A percentile compares a stretch with the other conserved stretches of the same genome.
phyloP scores from a whole-genome alignment of 1,139 yeast genomes.

The Nematodospora anomalae region DNA sequence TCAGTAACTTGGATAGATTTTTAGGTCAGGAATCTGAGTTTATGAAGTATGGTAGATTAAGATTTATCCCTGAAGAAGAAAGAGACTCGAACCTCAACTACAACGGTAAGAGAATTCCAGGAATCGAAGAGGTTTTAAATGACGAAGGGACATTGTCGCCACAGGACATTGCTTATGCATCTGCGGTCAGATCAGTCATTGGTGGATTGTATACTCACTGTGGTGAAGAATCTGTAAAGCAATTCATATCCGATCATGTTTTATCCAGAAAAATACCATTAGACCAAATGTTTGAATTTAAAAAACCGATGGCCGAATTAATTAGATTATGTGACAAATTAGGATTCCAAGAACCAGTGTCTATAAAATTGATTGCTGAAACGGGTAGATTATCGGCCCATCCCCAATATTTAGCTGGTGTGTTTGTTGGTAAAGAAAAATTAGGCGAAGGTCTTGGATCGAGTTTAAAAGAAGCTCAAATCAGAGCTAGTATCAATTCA shows the following conservation, averaged over 20 bases:
- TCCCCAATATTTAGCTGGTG: slow-evolving; percentile 90
- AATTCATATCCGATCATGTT: slow-evolving; percentile 70
- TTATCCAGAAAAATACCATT: slow-evolving; percentile 78
- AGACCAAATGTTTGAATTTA: slow-evolving; percentile 72
- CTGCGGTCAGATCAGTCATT: slow-evolving; percentile 68
- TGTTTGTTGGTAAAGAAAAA: slow-evolving; percentile 77
- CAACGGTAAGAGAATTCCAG: slow-evolving; percentile 39
- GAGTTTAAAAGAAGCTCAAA: slow-evolving; percentile 88
- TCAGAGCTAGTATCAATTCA: slow-evolving; percentile 88
- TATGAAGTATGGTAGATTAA: slow-evolving; percentile 62
- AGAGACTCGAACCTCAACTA: slow-evolving; percentile 23
- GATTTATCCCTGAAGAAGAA: slow-evolving; percentile 37
- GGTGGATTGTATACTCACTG: slow-evolving; percentile 69
- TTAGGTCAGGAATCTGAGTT: slow-evolving; percentile 69
- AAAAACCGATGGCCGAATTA: slow-evolving; percentile 83
- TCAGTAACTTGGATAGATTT: slow-evolving; percentile 64
- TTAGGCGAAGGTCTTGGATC: slow-evolving; percentile 95
- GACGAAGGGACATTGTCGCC: slow-evolving; percentile 15
- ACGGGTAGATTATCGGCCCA: slow-evolving; percentile 85
- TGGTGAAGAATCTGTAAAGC: slow-evolving; percentile 61
- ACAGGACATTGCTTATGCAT: slow-evolving; percentile 46
- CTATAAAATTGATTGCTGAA: slow-evolving; percentile 80
- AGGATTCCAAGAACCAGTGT: slow-evolving; percentile 71
- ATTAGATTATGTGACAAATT: slow-evolving; percentile 77
- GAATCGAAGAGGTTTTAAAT: slow-evolving; percentile 37